Evolutionary conservation across 1,284 basidiomycete species (phyloP).

Genomic region (Ganoderma meredithae): DNA sequence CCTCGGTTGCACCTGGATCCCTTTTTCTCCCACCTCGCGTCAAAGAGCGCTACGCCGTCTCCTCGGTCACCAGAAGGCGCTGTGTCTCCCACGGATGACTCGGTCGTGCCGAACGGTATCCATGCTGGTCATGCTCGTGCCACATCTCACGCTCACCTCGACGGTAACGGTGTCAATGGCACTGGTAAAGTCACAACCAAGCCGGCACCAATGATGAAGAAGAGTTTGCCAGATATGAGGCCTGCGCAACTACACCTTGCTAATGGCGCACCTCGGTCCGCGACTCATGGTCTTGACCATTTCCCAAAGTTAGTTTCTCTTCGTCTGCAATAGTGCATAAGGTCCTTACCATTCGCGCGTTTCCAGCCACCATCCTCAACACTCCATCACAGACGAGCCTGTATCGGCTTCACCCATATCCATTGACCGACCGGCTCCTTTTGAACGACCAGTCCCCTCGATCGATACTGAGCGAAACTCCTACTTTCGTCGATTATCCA

Average conservation of each 20-base stretch:
- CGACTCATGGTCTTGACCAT: constrained; percentile 43
- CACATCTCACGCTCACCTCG: constrained; percentile 64
- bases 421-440: constrained; percentile 50
- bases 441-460: constrained; percentile 55
- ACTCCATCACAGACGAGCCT: constrained; percentile 45
- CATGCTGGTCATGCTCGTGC: constrained; percentile 58
- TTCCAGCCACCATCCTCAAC: constrained; percentile 31
- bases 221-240: constrained; percentile 89
- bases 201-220: constrained; percentile 64
- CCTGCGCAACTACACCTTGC: constrained; percentile 55
- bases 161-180: constrained; percentile 21
- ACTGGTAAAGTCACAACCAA: constrained; percentile 41
- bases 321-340: not conserved
- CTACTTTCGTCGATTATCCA: constrained; percentile 91
- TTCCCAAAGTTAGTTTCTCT: constrained; percentile 49
- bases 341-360: constrained; percentile 11
- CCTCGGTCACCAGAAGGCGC: constrained; percentile 63
- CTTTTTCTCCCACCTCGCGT: constrained; percentile 47
- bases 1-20: constrained; percentile 60
- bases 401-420: constrained; percentile 50
- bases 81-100: constrained; percentile 46
- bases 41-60: constrained; percentile 44
- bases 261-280: constrained; percentile 32
- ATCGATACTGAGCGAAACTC: constrained; percentile 88
- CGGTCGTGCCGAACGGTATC: constrained; percentile 27